Percentiles rank a stretch among this genome's conserved stretches.
phyloP scores from a whole-genome alignment of 2,329 filamentous ascomycete genomes.

The Lithohypha guttulata region DNA sequence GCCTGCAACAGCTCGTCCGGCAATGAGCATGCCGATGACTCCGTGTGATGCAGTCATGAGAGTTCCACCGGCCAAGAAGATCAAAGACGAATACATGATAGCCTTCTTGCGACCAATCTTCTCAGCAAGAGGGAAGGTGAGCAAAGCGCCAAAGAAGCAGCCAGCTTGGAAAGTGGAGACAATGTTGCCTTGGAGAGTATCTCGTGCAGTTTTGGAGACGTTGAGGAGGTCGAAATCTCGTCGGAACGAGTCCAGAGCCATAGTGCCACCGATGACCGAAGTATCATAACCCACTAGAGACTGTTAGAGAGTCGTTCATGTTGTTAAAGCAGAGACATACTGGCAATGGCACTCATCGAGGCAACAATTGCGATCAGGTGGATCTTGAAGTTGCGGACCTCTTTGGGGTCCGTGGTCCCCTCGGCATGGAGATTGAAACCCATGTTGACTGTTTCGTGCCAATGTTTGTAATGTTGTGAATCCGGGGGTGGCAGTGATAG shows the following conservation, averaged over 20 bases:
- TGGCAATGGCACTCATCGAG: constrained; percentile 13
- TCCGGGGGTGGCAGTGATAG: constrained; percentile 89
- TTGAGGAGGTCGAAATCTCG: constrained; percentile 24
- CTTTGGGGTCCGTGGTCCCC: constrained; percentile 19
- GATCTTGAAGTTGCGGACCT: constrained; percentile 22
- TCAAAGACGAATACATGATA: constrained; percentile 35
- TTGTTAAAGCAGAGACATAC: constrained; percentile 7
- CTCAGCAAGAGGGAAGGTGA: constrained; percentile 32
- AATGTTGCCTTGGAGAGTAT: constrained; percentile 50
- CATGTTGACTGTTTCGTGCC: constrained; percentile 8
- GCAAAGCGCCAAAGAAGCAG: constrained; percentile 54
- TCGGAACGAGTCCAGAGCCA: constrained; percentile 29
- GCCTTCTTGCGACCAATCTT: constrained; percentile 44
- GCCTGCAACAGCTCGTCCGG: constrained; percentile 43
- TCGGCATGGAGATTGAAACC: constrained; percentile 17
- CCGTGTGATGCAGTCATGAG: constrained; percentile 37
- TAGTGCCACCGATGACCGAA: constrained; percentile 28
- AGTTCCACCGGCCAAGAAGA: constrained; percentile 27
- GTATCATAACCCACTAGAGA: constrained; percentile 14
- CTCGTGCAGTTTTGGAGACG: constrained; percentile 3
- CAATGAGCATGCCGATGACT: constrained; percentile 45
- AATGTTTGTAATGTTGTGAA: constrained; percentile 44
- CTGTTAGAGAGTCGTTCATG: too few species aligned
- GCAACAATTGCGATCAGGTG: constrained; percentile 17
- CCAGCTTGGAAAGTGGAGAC: constrained; percentile 62